Base-by-base conservation (phyloP, 1,139 yeast genomes). In the Ogataea hybrid region DNA sequence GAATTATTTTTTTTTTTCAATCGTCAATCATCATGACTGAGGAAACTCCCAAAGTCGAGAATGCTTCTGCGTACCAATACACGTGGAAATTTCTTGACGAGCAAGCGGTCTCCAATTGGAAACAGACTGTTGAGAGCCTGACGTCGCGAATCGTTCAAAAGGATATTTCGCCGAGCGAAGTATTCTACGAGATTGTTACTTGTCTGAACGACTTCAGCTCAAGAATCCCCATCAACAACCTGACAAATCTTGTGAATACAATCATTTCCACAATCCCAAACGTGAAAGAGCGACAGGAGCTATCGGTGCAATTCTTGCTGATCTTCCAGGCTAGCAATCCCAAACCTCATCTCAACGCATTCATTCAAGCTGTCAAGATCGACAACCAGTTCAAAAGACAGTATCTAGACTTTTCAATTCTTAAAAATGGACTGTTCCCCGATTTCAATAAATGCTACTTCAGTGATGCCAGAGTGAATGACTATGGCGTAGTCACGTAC, bases 401-500 rank as follows among this genome's bases (percentile, higher is more conserved):
- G 30, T 52, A 58, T 38, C 47, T 63, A 7, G 63, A 59, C 25
- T 42, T 52, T 25, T 36, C 50, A 6, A 23, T 56, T 2, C 43
- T 63, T 31, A 59, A 48, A 35, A 49, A 57, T 14, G 59, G 70
- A 31, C 67, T 67, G 1, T 69, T 76, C 6, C 75, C 77, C 1
- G 72, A 69, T 16, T 63, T 63, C 31, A 68, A 70, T 36, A 68
- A 67, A 39, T 59, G 48, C 30, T 56, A 57, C 27, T 61, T 52
- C 42, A 51, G 46, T 14, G 61, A 59, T 43, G 75, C 59, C 69
- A 76, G 54, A 42, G 44, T 50, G 64, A 72, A 46, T 60, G 69
- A 78, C 50, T 85, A 81, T 60, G 81, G 88, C 28, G 86, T 85
- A 46, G 79, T 77, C 54, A 79, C 85, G 48, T 89, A 69, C 64